Evolutionary conservation across 371 early-diverging fungal species (phyloP).

Genomic region (Mucor plumbeus): DNA sequence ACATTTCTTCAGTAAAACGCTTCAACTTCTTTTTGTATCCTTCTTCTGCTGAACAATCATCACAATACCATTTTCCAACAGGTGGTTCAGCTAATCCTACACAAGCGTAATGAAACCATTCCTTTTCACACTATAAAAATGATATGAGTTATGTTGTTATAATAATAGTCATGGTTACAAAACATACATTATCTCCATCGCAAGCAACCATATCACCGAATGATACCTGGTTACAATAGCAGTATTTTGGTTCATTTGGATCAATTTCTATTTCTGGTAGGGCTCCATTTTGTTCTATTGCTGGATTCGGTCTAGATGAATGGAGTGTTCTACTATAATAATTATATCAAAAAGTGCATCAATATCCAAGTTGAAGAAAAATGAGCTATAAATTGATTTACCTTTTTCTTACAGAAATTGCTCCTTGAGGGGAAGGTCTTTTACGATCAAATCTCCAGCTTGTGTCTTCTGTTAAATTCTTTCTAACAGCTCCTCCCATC

Average conservation of each 20-base stretch:
- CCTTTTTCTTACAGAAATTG: constrained; percentile 20
- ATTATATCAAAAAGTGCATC: neutral
- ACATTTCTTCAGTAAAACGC: constrained; percentile 22
- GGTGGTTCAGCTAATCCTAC: constrained; percentile 85
- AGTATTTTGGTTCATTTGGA: constrained; percentile 95
- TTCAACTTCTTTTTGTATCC: constrained; percentile 38
- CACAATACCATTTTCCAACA: constrained; percentile 95
- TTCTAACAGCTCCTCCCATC: constrained; percentile 23
- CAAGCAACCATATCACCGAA: constrained; percentile 99
- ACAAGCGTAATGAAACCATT: constrained; percentile 97
- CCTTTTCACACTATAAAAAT: constrained; percentile 76
- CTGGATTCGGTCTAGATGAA: constrained; percentile 45
- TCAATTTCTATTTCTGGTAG: constrained; percentile 80
- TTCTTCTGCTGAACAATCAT: constrained; percentile 54
- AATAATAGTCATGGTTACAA: no score
- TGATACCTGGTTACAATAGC: constrained; percentile 94
- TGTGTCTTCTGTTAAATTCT: constrained; percentile 9
- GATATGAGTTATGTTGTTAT: neutral
- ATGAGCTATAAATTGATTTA: neutral
- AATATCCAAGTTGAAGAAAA: neutral
- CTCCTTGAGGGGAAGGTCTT: constrained; percentile 19
- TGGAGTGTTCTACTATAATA: constrained; percentile 34
- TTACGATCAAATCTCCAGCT: constrained; percentile 21
- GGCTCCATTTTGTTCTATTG: constrained; percentile 26
- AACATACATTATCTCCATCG: constrained; percentile 85